Conservation (phyloP, 2,329 filamentous ascomycete species). For the Colletotrichum spaethianum region DNA sequence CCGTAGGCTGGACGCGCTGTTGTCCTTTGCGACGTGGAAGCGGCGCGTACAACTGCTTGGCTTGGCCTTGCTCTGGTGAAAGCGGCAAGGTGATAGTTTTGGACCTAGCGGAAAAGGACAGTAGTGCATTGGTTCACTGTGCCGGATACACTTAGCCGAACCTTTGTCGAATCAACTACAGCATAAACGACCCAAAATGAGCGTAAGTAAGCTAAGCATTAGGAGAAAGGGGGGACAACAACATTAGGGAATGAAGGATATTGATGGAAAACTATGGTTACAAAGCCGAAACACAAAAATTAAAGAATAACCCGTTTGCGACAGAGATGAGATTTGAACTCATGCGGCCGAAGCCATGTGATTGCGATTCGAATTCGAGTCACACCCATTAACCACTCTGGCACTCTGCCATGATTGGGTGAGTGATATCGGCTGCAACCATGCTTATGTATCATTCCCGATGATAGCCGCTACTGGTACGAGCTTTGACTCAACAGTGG, state of each 20-base stretch:
- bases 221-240: neutral
- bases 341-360: slow-evolving; percentile 38
- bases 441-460: neutral
- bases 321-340: slow-evolving; percentile 40
- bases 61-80: neutral
- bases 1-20: fast-evolving
- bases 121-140: too few relatives aligned
- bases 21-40: neutral
- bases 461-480: neutral
- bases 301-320: neutral
- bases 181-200: too few relatives aligned
- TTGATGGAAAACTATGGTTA: neutral
- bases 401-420: slow-evolving; percentile 25
- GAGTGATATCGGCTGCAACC: fast-evolving
- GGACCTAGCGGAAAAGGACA: too few relatives aligned
- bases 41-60: slow-evolving; percentile 11
- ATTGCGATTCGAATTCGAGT: slow-evolving; percentile 35
- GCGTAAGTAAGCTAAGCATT: neutral
- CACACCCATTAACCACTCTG: slow-evolving; percentile 39
- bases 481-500: neutral
- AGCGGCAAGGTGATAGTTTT: too few relatives aligned
- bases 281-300: neutral
- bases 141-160: too few relatives aligned
- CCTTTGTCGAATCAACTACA: too few relatives aligned
- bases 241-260: too few relatives aligned